phyloP scores from a whole-genome alignment of 306 rosid species.

The Glycine soja region DNA sequence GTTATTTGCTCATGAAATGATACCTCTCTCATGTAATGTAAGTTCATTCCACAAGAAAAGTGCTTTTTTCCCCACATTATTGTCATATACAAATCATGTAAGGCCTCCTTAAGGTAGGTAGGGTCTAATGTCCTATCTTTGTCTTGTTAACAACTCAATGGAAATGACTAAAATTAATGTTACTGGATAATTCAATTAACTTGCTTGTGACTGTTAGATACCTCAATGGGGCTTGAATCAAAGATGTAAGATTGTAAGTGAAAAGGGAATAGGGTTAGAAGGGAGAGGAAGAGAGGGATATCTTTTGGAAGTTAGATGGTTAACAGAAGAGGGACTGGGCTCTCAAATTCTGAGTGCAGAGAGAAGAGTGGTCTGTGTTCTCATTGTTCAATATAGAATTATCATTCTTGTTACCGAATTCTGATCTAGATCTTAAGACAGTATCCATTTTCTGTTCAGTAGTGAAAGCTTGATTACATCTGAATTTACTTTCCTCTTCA shows the following conservation, averaged over 20 bases:
- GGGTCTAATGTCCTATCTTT: not conserved
- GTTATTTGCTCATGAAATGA: not conserved
- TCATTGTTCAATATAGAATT: not conserved
- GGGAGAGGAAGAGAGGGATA: not conserved
- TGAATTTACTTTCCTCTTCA: not conserved
- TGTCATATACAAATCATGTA: not conserved
- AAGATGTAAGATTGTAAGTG: not conserved
- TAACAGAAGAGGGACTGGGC: not conserved
- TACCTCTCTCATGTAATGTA: no score
- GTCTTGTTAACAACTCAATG: not conserved
- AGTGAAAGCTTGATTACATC: not conserved
- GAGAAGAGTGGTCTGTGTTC: conserved; percentile 5
- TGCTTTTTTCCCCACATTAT: not conserved
- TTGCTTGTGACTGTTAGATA: not conserved
- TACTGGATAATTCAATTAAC: not conserved
- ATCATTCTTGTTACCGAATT: not conserved
- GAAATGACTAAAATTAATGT: not conserved
- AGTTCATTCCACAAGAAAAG: not conserved
- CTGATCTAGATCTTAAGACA: not conserved
- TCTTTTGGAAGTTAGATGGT: not conserved
- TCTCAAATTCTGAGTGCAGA: not conserved
- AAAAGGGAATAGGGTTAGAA: not conserved
- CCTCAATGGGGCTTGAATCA: no score
- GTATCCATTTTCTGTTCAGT: not conserved
- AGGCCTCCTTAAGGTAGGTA: not conserved